These are phyloP conservation scores for Dictyostelium firmibasis DNA, from an alignment of 78 protist species.

Conservation along the genomic window DNA sequence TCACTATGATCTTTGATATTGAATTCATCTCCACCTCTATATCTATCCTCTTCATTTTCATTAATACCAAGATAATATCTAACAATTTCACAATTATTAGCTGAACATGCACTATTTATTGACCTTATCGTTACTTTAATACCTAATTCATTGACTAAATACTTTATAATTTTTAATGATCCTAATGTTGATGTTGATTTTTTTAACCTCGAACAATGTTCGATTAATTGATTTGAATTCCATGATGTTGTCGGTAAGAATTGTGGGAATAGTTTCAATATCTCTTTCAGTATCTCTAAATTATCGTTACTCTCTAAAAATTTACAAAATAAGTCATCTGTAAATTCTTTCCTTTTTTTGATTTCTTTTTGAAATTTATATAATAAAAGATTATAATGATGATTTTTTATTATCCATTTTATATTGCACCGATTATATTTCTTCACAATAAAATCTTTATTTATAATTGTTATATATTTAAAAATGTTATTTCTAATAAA, in stretches of 20 bases:
- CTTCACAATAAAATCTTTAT: background rate
- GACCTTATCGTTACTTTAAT: background rate
- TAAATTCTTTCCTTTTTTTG: background rate
- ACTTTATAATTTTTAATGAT: background rate
- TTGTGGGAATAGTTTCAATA: background rate
- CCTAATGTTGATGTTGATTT: background rate
- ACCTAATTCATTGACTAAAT: background rate
- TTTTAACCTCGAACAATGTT: background rate
- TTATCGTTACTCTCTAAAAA: background rate
- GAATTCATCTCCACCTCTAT: background rate
- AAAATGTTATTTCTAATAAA: background rate
- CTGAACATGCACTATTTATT: background rate
- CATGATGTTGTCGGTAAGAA: background rate
- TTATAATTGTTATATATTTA: background rate
- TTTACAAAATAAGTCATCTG: background rate
- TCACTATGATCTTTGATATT: background rate
- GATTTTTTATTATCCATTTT: background rate
- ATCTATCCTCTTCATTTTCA: background rate
- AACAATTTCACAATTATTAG: background rate
- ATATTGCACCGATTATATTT: background rate
- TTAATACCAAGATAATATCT: background rate
- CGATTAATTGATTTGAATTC: background rate
- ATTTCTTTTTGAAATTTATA: background rate
- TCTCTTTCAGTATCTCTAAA: background rate
- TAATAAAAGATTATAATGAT: background rate